Conservation (phyloP, 495 filamentous ascomycete species). For the Aspergillus sclerotioniger region DNA sequence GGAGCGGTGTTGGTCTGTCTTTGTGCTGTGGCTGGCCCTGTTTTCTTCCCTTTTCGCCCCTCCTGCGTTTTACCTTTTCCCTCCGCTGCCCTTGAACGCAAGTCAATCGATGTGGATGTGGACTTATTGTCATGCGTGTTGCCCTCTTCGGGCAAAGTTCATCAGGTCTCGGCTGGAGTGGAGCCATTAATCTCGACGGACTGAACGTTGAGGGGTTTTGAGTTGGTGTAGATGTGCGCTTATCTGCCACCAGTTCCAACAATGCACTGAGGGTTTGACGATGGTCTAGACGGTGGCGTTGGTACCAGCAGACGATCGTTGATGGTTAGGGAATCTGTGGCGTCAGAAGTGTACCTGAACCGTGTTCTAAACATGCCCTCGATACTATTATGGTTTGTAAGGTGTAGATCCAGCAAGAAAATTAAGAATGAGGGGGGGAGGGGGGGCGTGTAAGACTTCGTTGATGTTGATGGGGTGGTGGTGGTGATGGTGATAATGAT, state of each 20-base stretch:
- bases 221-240: neutral
- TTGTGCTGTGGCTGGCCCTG: neutral
- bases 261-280: neutral
- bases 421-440: constrained; percentile 1
- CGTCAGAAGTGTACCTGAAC: constrained; percentile 2
- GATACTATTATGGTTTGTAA: neutral
- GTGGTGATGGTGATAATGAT: constrained; percentile 2
- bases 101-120: neutral
- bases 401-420: neutral
- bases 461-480: neutral
- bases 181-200: constrained; percentile 5
- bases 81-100: neutral
- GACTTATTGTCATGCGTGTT: neutral
- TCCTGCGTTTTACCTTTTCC: neutral
- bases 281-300: constrained; percentile 16
- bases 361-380: neutral
- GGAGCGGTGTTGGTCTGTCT: neutral
- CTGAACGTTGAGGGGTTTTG: constrained; percentile 1
- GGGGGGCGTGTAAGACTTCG: neutral
- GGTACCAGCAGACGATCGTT: constrained; percentile 10
- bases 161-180: neutral
- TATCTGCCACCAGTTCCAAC: neutral
- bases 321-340: constrained; percentile 6
- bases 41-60: neutral
- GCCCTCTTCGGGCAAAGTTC: neutral